phyloP scores from a whole-genome alignment of 169 alveolate species.

The Besnoitia besnoiti region DNA sequence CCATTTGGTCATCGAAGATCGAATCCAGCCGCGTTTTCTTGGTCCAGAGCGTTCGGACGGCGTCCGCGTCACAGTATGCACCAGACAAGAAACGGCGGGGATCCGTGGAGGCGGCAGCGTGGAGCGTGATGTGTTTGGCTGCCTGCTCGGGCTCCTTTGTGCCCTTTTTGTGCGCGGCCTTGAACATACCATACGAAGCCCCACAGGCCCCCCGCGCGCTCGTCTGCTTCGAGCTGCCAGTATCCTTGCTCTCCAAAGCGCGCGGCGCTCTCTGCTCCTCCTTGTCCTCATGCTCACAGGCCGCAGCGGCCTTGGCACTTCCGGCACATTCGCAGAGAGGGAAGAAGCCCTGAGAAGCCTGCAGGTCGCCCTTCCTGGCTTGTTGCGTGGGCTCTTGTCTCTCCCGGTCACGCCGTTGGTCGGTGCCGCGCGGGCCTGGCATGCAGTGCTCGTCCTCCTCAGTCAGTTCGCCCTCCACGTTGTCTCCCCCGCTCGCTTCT shows the following conservation, averaged over 20 bases:
- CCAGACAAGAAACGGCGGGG: background rate
- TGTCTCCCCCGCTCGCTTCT: too few species aligned
- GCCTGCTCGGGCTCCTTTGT: background rate
- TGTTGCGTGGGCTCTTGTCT: too few species aligned
- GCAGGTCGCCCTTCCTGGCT: background rate
- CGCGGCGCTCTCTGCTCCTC: background rate
- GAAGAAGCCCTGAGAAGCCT: background rate
- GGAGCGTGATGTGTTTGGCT: background rate
- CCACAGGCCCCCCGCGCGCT: background rate
- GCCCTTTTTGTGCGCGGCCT: background rate
- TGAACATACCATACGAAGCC: background rate
- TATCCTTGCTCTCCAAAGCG: background rate
- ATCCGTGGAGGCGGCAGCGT: conserved; percentile 15
- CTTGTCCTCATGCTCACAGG: background rate
- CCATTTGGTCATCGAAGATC: conserved; percentile 1
- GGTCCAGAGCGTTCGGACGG: background rate
- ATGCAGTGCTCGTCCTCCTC: too few species aligned
- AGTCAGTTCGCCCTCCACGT: too few species aligned
- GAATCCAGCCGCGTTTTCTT: conserved; percentile 21
- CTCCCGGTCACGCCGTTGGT: too few species aligned
- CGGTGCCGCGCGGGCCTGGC: too few species aligned
- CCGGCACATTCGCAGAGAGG: background rate
- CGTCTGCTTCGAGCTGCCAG: background rate
- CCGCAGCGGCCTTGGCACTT: background rate
- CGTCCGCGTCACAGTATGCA: background rate